These are phyloP conservation scores for Orbilia javanica DNA, from an alignment of 2,329 filamentous ascomycete genomes.

Conservation along the genomic window DNA sequence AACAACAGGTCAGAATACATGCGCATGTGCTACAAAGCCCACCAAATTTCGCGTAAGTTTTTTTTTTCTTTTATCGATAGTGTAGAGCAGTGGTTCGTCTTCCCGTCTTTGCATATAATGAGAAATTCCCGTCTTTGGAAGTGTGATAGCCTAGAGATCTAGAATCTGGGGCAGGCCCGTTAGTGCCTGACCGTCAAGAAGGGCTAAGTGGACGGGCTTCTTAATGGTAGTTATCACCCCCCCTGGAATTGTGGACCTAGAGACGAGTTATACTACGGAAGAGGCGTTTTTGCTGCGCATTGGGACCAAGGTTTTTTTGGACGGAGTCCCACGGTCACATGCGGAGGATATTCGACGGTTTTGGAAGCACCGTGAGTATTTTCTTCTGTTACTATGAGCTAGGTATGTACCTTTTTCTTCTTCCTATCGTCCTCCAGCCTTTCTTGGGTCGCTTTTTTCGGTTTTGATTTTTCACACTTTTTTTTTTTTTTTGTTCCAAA, in stretches of 20 bases:
- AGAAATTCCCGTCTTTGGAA: conserved; percentile 18
- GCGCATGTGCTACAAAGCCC: neutral
- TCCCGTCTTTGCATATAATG: conserved; percentile 1
- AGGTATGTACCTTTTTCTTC: conserved; percentile 15
- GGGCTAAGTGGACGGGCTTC: neutral
- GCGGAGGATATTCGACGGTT: conserved; percentile 19
- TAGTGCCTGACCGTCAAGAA: neutral
- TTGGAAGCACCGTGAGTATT: neutral
- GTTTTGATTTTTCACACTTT: conserved; percentile 28
- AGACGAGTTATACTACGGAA: conserved; percentile 28
- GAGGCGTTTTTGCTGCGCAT: conserved; percentile 10
- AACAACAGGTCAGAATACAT: neutral
- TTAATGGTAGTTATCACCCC: neutral
- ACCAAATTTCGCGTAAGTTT: conserved; percentile 23
- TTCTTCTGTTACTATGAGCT: conserved; percentile 17
- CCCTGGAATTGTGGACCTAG: conserved; percentile 2
- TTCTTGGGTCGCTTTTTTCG: conserved; percentile 58
- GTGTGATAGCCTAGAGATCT: conserved; percentile 20
- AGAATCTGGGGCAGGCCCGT: conserved; percentile 12
- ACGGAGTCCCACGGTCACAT: conserved; percentile 25
- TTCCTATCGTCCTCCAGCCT: no score
- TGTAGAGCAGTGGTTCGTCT: conserved; percentile 1
- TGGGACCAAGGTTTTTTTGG: neutral
- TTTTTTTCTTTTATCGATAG: neutral
- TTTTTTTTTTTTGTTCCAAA: conserved; percentile 37